phyloP scores from a whole-genome alignment of 192 early-diverging fungal genomes.

The Coemansia sp. region DNA sequence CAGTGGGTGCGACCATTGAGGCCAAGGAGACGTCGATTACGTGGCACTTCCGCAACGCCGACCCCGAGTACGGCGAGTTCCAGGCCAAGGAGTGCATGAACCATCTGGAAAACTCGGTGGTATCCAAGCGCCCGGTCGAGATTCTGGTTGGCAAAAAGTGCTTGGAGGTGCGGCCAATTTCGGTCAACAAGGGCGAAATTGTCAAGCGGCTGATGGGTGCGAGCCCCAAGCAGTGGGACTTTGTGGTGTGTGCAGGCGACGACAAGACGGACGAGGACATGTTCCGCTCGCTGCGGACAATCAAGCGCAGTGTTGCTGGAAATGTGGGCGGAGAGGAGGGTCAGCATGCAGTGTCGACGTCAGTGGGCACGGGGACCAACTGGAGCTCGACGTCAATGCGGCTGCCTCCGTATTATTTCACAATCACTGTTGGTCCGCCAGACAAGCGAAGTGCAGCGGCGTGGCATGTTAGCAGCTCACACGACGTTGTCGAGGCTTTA shows the following conservation, averaged over 20 bases:
- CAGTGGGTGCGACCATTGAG: constrained; percentile 90
- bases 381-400: constrained; percentile 9
- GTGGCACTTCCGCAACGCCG: constrained; percentile 96
- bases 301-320: constrained; percentile 22
- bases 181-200: constrained; percentile 97
- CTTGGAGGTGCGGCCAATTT: constrained; percentile 89
- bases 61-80: constrained; percentile 93
- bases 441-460: constrained; percentile 85
- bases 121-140: constrained; percentile 93
- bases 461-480: constrained; percentile 72
- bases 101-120: constrained; percentile 86
- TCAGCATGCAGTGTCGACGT: neutral
- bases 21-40: constrained; percentile 90
- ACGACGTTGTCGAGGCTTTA: constrained; percentile 37
- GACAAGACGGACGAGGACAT: constrained; percentile 98
- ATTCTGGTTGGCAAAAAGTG: constrained; percentile 96
- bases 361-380: constrained; percentile 3
- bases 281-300: constrained; percentile 71
- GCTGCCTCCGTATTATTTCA: constrained; percentile 60
- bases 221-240: constrained; percentile 69
- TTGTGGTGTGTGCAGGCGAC: constrained; percentile 95
- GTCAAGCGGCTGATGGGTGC: constrained; percentile 76
- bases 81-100: constrained; percentile 98
- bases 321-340: constrained; percentile 6
- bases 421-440: constrained; percentile 76